phyloP scores from a whole-genome alignment of 768 basidiomycete genomes.

The Lactarius sanguifluus region DNA sequence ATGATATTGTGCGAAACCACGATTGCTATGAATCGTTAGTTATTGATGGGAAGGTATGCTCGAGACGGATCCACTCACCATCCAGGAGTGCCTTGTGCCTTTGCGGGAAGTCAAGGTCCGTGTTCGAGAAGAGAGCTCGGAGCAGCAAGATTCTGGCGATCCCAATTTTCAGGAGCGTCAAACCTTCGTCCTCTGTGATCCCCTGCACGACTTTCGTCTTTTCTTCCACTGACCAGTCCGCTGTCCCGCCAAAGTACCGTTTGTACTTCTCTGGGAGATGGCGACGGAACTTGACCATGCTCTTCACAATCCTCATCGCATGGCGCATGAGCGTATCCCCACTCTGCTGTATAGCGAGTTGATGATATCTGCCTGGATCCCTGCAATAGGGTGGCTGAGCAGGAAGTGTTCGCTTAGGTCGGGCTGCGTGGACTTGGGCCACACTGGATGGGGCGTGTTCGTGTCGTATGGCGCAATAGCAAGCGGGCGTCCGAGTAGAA shows the following conservation, averaged over 20 bases:
- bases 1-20: too few species aligned
- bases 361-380: slow-evolving; percentile 88
- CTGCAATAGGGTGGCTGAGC: slow-evolving; percentile 69
- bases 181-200: slow-evolving; percentile 76
- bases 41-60: too few species aligned
- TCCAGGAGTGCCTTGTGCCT: too few species aligned
- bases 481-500: slow-evolving; percentile 81
- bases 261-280: slow-evolving; percentile 71
- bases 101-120: too few species aligned
- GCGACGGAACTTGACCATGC: slow-evolving; percentile 67
- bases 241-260: slow-evolving; percentile 72
- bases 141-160: too few species aligned
- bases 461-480: slow-evolving; percentile 79
- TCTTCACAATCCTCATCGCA: slow-evolving; percentile 76
- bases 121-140: too few species aligned
- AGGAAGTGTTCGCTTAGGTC: slow-evolving; percentile 82
- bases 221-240: slow-evolving; percentile 68
- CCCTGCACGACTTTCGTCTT: slow-evolving; percentile 65
- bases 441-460: slow-evolving; percentile 71
- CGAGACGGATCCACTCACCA: too few species aligned
- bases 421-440: slow-evolving; percentile 41
- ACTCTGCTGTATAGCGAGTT: slow-evolving; percentile 78
- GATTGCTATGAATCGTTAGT: too few species aligned
- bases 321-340: slow-evolving; percentile 71
- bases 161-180: slow-evolving; percentile 80